Conservation (phyloP, 129 eudicot species). For the Artemisia annua region DNA sequence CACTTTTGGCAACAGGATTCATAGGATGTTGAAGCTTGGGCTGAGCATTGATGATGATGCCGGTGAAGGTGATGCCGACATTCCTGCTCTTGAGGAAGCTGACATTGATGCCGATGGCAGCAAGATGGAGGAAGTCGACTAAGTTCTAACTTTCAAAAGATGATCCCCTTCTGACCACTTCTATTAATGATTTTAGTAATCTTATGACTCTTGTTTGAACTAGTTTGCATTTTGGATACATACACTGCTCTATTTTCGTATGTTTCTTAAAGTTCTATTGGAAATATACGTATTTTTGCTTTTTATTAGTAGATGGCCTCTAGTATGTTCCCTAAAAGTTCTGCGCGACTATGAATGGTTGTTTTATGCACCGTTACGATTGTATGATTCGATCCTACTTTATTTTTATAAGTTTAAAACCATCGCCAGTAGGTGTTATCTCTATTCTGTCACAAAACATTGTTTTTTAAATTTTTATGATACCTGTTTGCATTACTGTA, state of each 20-base stretch:
- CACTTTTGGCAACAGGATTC: slow-evolving; percentile 86
- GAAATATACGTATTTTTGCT: too few relatives aligned
- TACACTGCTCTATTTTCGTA: background rate
- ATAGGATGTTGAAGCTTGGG: slow-evolving; percentile 86
- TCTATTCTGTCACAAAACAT: too few relatives aligned
- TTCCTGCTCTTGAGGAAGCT: slow-evolving; percentile 71
- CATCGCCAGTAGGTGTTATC: too few relatives aligned
- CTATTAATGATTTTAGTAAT: background rate
- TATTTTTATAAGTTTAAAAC: too few relatives aligned
- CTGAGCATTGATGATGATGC: slow-evolving; percentile 85
- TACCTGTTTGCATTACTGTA: too few relatives aligned
- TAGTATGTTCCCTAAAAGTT: too few relatives aligned
- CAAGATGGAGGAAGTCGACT: slow-evolving; percentile 97
- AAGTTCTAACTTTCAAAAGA: background rate
- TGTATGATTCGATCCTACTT: too few relatives aligned
- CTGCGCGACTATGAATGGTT: too few relatives aligned
- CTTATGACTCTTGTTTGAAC: background rate
- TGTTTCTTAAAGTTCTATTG: too few relatives aligned
- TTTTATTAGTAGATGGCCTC: too few relatives aligned
- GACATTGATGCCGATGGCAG: slow-evolving; percentile 58
- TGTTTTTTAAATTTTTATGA: too few relatives aligned
- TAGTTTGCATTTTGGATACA: background rate
- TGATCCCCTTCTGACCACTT: background rate
- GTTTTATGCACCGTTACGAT: too few relatives aligned
- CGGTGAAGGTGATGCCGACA: slow-evolving; percentile 61